Percentiles rank a stretch among this genome's conserved stretches.
Conservation (phyloP, 1,284 basidiomycete species). For the Xerocomus minutiporus region DNA sequence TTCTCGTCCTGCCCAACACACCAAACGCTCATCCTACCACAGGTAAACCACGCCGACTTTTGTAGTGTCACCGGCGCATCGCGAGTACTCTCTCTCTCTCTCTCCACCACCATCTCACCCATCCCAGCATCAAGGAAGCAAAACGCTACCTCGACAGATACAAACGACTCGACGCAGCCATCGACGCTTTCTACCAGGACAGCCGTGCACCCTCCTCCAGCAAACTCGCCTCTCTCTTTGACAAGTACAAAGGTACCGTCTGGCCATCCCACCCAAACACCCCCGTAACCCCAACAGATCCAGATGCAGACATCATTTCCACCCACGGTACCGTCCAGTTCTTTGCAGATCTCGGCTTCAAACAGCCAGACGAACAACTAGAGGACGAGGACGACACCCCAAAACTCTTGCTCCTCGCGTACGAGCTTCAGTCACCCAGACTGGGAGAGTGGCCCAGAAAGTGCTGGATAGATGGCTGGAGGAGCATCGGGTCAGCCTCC, state of each 20-base stretch:
- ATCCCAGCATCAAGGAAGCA: conserved; percentile 52
- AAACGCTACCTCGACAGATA: conserved; percentile 67
- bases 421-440: conserved; percentile 67
- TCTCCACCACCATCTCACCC: conserved; percentile 2
- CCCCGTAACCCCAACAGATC: conserved; percentile 37
- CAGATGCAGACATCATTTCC: conserved; percentile 55
- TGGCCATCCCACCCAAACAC: not conserved
- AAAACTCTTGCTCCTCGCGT: conserved; percentile 66
- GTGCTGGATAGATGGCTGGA: conserved; percentile 83
- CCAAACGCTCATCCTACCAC: not conserved
- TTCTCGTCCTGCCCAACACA: not conserved
- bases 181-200: conserved; percentile 72
- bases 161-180: conserved; percentile 66
- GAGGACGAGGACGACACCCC: conserved; percentile 71
- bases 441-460: conserved; percentile 75
- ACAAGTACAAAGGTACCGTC: conserved; percentile 69
- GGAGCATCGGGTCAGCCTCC: conserved; percentile 51
- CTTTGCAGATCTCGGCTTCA: conserved; percentile 39
- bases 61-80: conserved; percentile 61
- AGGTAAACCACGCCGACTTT: conserved; percentile 43
- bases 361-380: conserved; percentile 46
- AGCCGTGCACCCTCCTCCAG: conserved; percentile 41
- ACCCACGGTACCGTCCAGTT: conserved; percentile 73
- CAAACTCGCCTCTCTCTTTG: conserved; percentile 65
- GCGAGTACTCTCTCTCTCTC: conserved; percentile 42